phyloP scores from a whole-genome alignment of 2,329 filamentous ascomycete genomes.

The Rhinocladiella mackenziei region DNA sequence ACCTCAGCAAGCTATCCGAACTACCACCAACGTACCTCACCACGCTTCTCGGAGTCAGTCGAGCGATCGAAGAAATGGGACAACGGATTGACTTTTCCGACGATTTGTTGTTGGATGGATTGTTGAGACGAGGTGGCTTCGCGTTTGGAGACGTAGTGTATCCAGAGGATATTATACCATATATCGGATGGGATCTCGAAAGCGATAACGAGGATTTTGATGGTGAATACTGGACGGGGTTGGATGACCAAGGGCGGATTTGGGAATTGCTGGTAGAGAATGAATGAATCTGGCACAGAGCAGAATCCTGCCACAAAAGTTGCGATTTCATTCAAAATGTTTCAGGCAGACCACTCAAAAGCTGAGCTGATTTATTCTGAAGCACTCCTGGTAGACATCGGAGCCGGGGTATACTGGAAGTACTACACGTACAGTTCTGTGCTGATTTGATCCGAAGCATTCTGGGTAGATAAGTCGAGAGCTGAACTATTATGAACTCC shows the following conservation, averaged over 20 bases:
- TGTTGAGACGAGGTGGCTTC: constrained; percentile 5
- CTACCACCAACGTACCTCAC: constrained; percentile 8
- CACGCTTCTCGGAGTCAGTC: constrained; percentile 10
- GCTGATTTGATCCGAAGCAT: no score
- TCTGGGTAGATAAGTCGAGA: no score
- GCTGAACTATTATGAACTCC: no score
- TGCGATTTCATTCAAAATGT: no score
- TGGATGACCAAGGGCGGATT: constrained; percentile 10
- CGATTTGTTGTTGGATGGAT: not conserved
- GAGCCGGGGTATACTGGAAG: no score
- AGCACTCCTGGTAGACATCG: no score
- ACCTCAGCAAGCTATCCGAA: not conserved
- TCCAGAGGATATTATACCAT: constrained; percentile 17
- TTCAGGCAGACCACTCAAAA: no score
- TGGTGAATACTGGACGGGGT: constrained; percentile 12
- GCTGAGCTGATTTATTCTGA: no score
- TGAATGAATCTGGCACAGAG: no score
- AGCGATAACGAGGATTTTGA: not conserved
- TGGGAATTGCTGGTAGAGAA: no score
- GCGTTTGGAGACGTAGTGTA: constrained; percentile 9
- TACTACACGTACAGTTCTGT: no score
- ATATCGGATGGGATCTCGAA: not conserved
- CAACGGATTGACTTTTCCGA: constrained; percentile 1
- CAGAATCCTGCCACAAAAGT: no score
- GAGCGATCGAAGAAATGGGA: constrained; percentile 7